Percentiles rank a stretch among this genome's conserved stretches.
These are phyloP conservation scores for Blastobotrys malaysiensis DNA, from an alignment of 1,139 yeast genomes.

Conservation along the genomic window DNA sequence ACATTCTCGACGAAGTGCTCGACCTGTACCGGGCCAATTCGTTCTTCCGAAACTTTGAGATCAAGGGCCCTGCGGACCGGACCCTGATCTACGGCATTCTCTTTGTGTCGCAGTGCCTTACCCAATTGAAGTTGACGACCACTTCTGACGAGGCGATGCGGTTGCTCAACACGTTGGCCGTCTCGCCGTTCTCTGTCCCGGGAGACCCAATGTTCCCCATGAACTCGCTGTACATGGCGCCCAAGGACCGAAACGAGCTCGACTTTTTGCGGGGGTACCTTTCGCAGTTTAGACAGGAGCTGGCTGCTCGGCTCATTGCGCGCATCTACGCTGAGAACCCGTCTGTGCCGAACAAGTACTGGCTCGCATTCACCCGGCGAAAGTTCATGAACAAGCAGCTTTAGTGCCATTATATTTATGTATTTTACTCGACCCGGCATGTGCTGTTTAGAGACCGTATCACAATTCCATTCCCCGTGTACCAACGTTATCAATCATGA, in stretches of 20 bases:
- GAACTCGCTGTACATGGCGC: slow-evolving; percentile 75
- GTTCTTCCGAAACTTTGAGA: slow-evolving; percentile 93
- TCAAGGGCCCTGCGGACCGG: slow-evolving; percentile 92
- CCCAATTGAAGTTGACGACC: slow-evolving; percentile 43
- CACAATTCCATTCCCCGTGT: too few species aligned
- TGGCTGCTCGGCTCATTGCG: slow-evolving; percentile 71
- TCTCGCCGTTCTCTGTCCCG: slow-evolving; percentile 86
- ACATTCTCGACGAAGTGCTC: slow-evolving; percentile 82
- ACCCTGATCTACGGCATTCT: slow-evolving; percentile 94
- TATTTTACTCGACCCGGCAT: neutral
- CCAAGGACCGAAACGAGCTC: slow-evolving; percentile 66
- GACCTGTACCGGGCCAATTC: slow-evolving; percentile 95
- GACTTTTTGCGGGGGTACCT: slow-evolving; percentile 76
- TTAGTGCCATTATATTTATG: neutral
- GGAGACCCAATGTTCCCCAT: slow-evolving; percentile 95
- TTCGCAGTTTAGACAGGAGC: slow-evolving; percentile 91
- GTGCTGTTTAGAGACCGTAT: neutral
- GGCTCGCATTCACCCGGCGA: slow-evolving; percentile 95
- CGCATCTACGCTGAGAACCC: slow-evolving; percentile 55
- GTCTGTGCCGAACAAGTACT: slow-evolving; percentile 49
- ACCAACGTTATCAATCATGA: neutral
- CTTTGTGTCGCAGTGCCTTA: slow-evolving; percentile 78
- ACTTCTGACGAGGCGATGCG: slow-evolving; percentile 60
- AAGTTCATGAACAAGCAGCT: slow-evolving; percentile 79
- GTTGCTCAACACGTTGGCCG: slow-evolving; percentile 70